Conservation (phyloP, 1,139 yeast species). For the Wickerhamomyces sp. region DNA sequence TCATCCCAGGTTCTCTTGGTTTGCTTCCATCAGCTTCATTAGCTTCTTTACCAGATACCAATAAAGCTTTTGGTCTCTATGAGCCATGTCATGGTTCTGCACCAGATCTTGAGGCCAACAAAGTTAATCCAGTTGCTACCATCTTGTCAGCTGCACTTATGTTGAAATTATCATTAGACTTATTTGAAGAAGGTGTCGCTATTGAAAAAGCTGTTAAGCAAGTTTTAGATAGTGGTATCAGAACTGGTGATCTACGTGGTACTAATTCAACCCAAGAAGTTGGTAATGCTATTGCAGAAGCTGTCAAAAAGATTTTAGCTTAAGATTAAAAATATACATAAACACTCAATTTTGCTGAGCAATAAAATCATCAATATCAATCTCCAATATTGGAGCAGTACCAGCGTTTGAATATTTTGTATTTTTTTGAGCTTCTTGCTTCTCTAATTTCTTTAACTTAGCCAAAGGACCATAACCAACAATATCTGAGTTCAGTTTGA, state of each 20-base stretch:
- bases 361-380: slow-evolving; percentile 65
- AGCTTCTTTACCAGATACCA: slow-evolving; percentile 91
- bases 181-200: slow-evolving; percentile 81
- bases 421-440: slow-evolving; percentile 34
- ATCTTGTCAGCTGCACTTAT: slow-evolving; percentile 95
- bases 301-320: slow-evolving; percentile 56
- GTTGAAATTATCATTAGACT: slow-evolving; percentile 83
- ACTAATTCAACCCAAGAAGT: slow-evolving; percentile 75
- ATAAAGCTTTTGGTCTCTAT: slow-evolving; percentile 89
- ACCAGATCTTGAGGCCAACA: slow-evolving; percentile 82
- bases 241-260: slow-evolving; percentile 92
- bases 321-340: slow-evolving; percentile 4
- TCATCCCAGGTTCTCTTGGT: slow-evolving; percentile 95
- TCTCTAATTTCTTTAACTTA: slow-evolving; percentile 33
- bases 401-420: slow-evolving; percentile 52
- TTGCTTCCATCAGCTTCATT: slow-evolving; percentile 93
- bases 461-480: slow-evolving; percentile 60
- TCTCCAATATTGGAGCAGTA: slow-evolving; percentile 58
- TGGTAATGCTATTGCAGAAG: slow-evolving; percentile 84
- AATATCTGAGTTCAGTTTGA: slow-evolving; percentile 62
- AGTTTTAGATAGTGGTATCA: slow-evolving; percentile 77
- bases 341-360: slow-evolving; percentile 27
- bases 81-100: slow-evolving; percentile 99
- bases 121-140: slow-evolving; percentile 94
- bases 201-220: slow-evolving; percentile 83